Percentiles rank a stretch among this genome's conserved stretches.
These are phyloP conservation scores for Agarophyton chilense DNA, from an alignment of 23 red algal genomes.

Conservation along the genomic window DNA sequence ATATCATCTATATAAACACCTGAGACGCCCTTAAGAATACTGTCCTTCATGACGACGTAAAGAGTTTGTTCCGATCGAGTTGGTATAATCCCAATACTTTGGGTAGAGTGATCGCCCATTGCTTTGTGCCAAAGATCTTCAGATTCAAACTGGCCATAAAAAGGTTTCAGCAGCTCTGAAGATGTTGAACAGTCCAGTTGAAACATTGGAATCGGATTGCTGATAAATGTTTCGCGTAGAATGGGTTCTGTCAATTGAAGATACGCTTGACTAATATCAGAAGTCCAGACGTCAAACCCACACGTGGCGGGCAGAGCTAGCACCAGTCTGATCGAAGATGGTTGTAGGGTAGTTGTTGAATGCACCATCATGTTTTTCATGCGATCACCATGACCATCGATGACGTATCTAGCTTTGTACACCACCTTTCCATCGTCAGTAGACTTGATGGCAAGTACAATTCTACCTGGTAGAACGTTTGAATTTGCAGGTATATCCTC, in stretches of 20 bases:
- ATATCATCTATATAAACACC: too few relatives aligned
- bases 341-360: neutral
- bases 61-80: neutral
- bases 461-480: neutral
- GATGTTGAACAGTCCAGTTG: neutral
- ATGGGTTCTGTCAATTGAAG: conserved; percentile 6
- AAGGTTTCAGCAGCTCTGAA: neutral
- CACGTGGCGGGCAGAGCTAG: neutral
- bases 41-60: too few relatives aligned
- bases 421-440: neutral
- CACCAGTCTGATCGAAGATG: neutral
- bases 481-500: neutral
- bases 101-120: neutral
- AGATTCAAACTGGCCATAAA: conserved; percentile 18
- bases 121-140: neutral
- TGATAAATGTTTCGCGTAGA: neutral
- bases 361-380: conserved; percentile 2
- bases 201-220: neutral
- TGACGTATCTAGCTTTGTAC: conserved; percentile 27
- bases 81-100: neutral
- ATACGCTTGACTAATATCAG: conserved; percentile 15
- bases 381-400: neutral
- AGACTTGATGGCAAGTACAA: conserved; percentile 14
- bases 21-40: too few relatives aligned
- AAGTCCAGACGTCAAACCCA: conserved; percentile 1